Percentiles rank a stretch among this genome's conserved stretches.
Conservation (phyloP, 306 rosid species). For the Dalbergia oliveri region DNA sequence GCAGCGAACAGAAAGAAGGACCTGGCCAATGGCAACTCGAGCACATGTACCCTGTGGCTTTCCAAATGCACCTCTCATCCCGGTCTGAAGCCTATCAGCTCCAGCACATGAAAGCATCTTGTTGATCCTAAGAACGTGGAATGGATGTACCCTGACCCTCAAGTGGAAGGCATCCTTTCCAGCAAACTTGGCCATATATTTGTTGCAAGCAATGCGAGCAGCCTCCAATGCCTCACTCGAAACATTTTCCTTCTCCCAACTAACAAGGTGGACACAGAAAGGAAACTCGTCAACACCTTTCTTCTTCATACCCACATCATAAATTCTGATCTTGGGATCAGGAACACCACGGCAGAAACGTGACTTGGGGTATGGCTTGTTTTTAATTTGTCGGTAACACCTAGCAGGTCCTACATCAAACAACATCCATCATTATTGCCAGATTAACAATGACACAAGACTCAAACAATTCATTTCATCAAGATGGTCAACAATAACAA, state of each 20-base stretch:
- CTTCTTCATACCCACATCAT: constrained; percentile 92
- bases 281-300: constrained; percentile 92
- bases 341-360: constrained; percentile 94
- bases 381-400: constrained; percentile 82
- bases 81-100: constrained; percentile 89
- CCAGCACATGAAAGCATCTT: constrained; percentile 78
- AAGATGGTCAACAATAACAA: background rate
- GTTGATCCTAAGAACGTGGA: constrained; percentile 89
- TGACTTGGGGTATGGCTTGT: constrained; percentile 87
- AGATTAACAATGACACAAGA: background rate
- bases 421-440: constrained; percentile 2
- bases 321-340: constrained; percentile 88
- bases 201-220: constrained; percentile 86
- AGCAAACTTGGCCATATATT: constrained; percentile 85
- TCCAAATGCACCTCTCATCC: constrained; percentile 87
- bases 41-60: constrained; percentile 83
- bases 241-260: constrained; percentile 93
- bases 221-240: constrained; percentile 88
- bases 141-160: constrained; percentile 90
- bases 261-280: constrained; percentile 86
- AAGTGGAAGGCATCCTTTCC: constrained; percentile 88
- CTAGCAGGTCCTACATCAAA: constrained; percentile 78
- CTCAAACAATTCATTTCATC: background rate
- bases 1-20: constrained; percentile 82
- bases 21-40: constrained; percentile 82